Percentiles rank a stretch among this genome's conserved stretches.
These are phyloP conservation scores for Rasamsonia emersonii DNA, from an alignment of 2,329 filamentous ascomycete species.

Conservation along the genomic window DNA sequence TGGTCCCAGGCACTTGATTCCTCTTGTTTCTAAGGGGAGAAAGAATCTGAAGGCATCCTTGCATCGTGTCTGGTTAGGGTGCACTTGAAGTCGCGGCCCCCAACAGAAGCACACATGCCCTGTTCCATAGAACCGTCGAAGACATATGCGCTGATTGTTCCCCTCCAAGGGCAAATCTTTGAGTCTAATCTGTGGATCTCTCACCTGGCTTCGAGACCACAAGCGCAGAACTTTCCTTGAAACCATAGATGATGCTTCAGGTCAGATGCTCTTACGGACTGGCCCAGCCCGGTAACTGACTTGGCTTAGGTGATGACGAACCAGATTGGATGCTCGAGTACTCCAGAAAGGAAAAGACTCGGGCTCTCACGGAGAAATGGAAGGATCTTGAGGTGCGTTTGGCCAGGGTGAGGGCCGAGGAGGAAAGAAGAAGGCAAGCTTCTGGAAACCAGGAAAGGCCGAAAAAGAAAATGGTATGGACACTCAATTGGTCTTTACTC, in stretches of 20 bases:
- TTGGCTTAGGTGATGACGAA: slow-evolving; percentile 51
- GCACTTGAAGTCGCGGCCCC: no score
- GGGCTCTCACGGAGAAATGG: slow-evolving; percentile 57
- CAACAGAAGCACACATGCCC: no score
- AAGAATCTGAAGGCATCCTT: no score
- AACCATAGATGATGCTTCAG: slow-evolving; percentile 39
- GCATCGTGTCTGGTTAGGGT: no score
- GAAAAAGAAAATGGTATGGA: slow-evolving; percentile 37
- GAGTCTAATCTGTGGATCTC: slow-evolving; percentile 77
- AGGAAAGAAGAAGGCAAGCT: slow-evolving; percentile 51
- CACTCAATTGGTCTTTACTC: not conserved
- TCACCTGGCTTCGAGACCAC: slow-evolving; percentile 85
- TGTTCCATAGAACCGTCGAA: no score
- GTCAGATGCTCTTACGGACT: slow-evolving; percentile 21
- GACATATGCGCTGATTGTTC: slow-evolving; percentile 2
- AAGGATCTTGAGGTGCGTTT: slow-evolving; percentile 68
- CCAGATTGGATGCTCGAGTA: slow-evolving; percentile 80
- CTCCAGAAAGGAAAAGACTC: slow-evolving; percentile 58
- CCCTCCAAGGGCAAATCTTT: slow-evolving; percentile 67
- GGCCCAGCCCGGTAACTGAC: slow-evolving; percentile 1
- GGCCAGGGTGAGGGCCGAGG: slow-evolving; percentile 51
- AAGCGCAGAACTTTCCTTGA: slow-evolving; percentile 56
- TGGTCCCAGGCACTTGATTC: slow-evolving; percentile 8
- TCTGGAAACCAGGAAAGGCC: slow-evolving; percentile 39
- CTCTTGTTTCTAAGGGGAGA: no score